Percentiles rank a stretch among this genome's conserved stretches.
phyloP scores from a whole-genome alignment of 257 asterid genomes.

The Capsicum pubescens region DNA sequence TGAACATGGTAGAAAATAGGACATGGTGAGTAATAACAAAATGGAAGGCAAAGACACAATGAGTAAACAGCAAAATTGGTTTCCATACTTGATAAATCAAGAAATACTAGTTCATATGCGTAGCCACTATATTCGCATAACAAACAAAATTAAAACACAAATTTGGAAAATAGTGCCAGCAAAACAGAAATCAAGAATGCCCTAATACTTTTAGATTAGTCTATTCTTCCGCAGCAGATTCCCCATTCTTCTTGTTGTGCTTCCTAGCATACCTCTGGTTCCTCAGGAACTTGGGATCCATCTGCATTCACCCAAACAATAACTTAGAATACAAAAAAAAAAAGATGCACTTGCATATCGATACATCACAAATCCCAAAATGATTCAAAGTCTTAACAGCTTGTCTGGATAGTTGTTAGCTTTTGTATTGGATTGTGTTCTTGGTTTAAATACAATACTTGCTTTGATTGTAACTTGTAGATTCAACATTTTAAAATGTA shows the following conservation, averaged over 20 bases:
- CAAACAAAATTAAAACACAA: neutral
- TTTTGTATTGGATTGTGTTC: no score
- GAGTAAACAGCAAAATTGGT: neutral
- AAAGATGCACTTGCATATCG: neutral
- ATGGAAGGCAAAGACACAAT: neutral
- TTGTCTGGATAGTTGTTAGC: no score
- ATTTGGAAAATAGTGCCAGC: neutral
- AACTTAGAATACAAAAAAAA: neutral
- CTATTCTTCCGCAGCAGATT: slow-evolving; percentile 31
- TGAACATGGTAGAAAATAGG: no score
- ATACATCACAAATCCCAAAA: neutral
- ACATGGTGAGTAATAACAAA: neutral
- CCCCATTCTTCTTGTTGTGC: slow-evolving; percentile 36
- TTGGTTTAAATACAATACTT: no score
- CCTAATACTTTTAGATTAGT: neutral
- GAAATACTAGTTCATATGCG: neutral
- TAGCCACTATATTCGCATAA: neutral
- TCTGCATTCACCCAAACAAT: neutral
- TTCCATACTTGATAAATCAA: neutral
- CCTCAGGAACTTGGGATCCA: slow-evolving; percentile 42
- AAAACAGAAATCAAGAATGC: neutral
- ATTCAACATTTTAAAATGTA: no score
- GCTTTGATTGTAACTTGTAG: no score
- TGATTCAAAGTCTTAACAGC: no score
- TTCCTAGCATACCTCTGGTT: slow-evolving; percentile 44